Base-by-base conservation (phyloP, 345 rosid species). In the Acer yangbiense region DNA sequence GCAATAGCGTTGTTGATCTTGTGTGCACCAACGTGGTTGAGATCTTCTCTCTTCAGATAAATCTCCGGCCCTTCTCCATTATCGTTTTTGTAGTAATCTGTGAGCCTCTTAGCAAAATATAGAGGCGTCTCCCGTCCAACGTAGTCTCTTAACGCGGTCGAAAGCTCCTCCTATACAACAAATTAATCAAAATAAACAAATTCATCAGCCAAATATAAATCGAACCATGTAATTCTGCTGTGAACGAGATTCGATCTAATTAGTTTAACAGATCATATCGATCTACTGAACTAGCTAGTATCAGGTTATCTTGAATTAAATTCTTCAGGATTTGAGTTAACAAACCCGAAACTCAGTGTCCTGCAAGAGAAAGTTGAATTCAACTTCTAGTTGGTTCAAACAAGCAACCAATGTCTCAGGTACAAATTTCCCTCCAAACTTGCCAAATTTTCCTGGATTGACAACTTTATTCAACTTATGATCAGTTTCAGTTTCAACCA, bases 1-100 rank as follows among this genome's bases (percentile, higher is more conserved):
- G 88, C 98, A 0, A 93, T 80, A n/a, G 98, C 93, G 68, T 95
- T 95, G 78, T 95, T 95, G 72, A 90, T 88, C 83, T 92, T 93
- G 81, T 95, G 97, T 7, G 98, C 88, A 5, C 98, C 98, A 2
- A 81, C 13, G 43, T 93, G 98, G 84, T 79, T 88, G 17, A 95
- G 93, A 82, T 95, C 98, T 77, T 93, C 98, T 65, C 98, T 86
- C 77, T 95, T 95, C 27, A 95, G 77, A 80, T 89, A 95, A 25
- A 95, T 95, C 44, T 92, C 90, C 4, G 97, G 89, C 32, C 98
- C 94, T 77, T 80, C 78, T 61, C 90, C 89, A 0, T 82, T 83
- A 21, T 80, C 67, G 75, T 86, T 82, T 83, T 79, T 87, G 88
- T 93, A 95, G 71, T 90, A 81, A 72, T 90, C 55, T 17, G 98